Evolutionary conservation across 1,139 yeast genomes (phyloP), one percentile per base, ranked within the genome.

Genomic region (Pichia sp.): DNA sequence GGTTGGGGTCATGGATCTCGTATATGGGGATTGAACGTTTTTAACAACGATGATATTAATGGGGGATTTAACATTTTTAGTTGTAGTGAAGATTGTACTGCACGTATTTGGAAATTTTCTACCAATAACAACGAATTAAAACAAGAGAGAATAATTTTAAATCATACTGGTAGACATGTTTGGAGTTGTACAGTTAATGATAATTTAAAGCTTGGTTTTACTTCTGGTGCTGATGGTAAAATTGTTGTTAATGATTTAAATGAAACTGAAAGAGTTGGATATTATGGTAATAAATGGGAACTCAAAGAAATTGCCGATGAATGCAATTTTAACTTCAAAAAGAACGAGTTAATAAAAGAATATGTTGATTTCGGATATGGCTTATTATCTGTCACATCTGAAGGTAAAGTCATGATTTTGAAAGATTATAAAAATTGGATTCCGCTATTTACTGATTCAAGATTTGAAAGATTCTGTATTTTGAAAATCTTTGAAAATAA

Each of bases 1-100:
- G 98, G 96, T 0, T 93, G 98, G 97, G 98, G 98, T 18, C 99
- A 93, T 66, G 85, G 87, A 4, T 91, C 98, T 0, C 77, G 99
- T 64, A 90, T 93, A 44, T 93, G 99, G 99, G 79, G 79, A 44
- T 73, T 93, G 50, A 75, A 75, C 45, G 89, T 90, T 66, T 77
- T 36, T 11, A 36, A 36, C 25, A 19, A 73, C 56, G 55, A 55
- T 28, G 39, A 49, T 9, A 47, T 30, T 3, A 45, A 44, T 2
- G 34, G 46, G 31, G 64, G 84, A 1, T 71, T 79, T 30, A 56
- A 52, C 25, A 63, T 79, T 3, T 67, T 77, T 58, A 85, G 95
- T 68, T 81, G 83, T 16, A 90, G 96, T 11, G 99, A 93, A 67
- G 99, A 93, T 67, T 81, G 95, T 61, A 84, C 96, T 0, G 79